A percentile compares a stretch with the other conserved stretches of the same genome.
phyloP scores from a whole-genome alignment of 176 grass and related monocot genomes.

The Areca catechu region DNA sequence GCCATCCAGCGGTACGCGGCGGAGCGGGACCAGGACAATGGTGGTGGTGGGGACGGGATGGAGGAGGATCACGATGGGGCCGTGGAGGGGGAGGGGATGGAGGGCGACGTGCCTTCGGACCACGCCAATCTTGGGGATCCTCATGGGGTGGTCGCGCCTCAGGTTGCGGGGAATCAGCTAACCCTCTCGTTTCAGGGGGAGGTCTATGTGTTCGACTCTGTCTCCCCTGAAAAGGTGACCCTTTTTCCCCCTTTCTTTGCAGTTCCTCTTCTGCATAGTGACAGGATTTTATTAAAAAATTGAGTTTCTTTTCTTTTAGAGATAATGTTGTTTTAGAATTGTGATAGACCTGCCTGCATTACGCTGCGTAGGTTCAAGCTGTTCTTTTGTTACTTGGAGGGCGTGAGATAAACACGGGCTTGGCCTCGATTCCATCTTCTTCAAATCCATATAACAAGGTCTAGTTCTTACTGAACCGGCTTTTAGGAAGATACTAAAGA shows the following conservation, averaged over 20 bases:
- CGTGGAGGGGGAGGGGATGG: conserved; percentile 24
- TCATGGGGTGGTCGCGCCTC: conserved; percentile 28
- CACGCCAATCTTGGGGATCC: conserved; percentile 15
- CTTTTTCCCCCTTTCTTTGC: background rate
- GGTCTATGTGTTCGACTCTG: conserved; percentile 94
- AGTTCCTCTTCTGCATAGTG: too few species aligned
- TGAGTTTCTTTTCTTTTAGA: too few species aligned
- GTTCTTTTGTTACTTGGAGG: conserved; percentile 90
- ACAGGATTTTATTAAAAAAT: background rate
- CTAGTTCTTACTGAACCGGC: background rate
- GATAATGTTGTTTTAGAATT: background rate
- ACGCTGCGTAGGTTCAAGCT: conserved; percentile 68
- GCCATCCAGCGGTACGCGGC: conserved; percentile 26
- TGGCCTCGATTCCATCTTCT: conserved; percentile 34
- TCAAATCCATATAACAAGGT: conserved; percentile 75
- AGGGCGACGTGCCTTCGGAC: conserved; percentile 26
- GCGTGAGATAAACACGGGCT: conserved; percentile 58
- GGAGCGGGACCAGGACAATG: conserved; percentile 5
- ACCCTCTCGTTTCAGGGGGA: conserved; percentile 96
- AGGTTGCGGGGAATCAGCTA: conserved; percentile 54
- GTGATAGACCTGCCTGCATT: background rate
- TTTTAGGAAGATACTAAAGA: conserved; percentile 1
- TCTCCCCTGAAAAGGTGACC: conserved; percentile 86
- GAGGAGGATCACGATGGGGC: conserved; percentile 47
- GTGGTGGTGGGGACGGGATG: conserved; percentile 28